Base-by-base conservation (phyloP, 192 early-diverging fungal genomes). In the Entophlyctis luteolus region DNA sequence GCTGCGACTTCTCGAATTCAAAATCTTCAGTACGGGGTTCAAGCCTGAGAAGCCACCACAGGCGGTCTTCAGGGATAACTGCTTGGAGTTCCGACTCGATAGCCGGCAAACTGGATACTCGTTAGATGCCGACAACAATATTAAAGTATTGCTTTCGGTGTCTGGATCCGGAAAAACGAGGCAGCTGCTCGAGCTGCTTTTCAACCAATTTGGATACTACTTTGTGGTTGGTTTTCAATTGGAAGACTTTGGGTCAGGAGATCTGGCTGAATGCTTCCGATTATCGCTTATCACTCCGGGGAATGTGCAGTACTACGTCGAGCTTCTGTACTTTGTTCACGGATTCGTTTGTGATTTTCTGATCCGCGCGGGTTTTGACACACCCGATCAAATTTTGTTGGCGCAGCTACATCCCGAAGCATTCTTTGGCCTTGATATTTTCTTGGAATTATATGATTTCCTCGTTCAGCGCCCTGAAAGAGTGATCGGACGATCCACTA, bases 401-500 rank as follows among this genome's bases (percentile, higher is more conserved):
- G 71, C 71, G 8, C 71, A 72, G 38, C 71, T 72, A 4, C 71
- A 72, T 67, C 71, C 71, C 4, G 38, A 42, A 28, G 37, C 49
- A 20, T 72, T 72, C 47, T 72, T 72, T 72, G 71, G 71, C 28
- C 1, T 18, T 33, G 71, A 72, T 60, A 29, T 73, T 4, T 72
- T 72, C 72, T 2, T 35, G 3, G 29, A 63, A 32, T 32, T 72
- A 14, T 72, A 65, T 73, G 68, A 54, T 0, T 1, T 54, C 20
- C n/a, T 72, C 8, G 55, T 35, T 12, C n/a, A 1, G 1, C 55
- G 55, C 36, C 10, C 12, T 0, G 0, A 10, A 8, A 56, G 49
- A 52, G 5, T 52, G 10, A n/a, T n/a, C n/a, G 49, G 5, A 27
- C 5, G 5, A 16, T 8, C 22, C 0, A 27, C 5, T 6, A 52